phyloP scores from a whole-genome alignment of 371 early-diverging fungal species.

The Mucor velutinosus region DNA sequence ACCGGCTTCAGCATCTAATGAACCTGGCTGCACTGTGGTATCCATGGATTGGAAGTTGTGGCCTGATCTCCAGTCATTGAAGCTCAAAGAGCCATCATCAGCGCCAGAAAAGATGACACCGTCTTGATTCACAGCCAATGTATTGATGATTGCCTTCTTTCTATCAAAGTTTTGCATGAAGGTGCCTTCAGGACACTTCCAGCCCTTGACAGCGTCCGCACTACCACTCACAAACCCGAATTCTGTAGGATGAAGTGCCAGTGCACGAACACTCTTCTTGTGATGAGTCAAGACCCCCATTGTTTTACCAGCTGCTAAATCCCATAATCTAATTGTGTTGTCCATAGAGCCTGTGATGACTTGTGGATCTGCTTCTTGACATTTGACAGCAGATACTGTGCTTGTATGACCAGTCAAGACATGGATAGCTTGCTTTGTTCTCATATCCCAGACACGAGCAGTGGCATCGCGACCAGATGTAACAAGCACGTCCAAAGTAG shows the following conservation, averaged over 20 bases:
- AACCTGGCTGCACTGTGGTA: conserved; percentile 91
- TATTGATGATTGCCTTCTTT: conserved; percentile 89
- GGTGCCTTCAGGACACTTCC: conserved; percentile 93
- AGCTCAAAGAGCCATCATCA: conserved; percentile 95
- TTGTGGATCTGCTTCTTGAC: conserved; percentile 95
- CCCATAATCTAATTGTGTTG: conserved; percentile 92
- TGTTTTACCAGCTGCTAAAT: conserved; percentile 95
- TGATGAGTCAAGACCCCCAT: conserved; percentile 95
- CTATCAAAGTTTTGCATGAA: conserved; percentile 94
- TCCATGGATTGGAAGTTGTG: conserved; percentile 91
- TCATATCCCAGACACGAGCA: conserved; percentile 97
- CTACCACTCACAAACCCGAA: conserved; percentile 93
- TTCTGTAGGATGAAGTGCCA: conserved; percentile 90
- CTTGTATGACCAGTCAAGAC: conserved; percentile 87
- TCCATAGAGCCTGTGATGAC: conserved; percentile 95
- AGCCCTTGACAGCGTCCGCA: conserved; percentile 94
- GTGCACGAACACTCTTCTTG: conserved; percentile 93
- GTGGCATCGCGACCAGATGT: conserved; percentile 95
- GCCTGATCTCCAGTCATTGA: conserved; percentile 97
- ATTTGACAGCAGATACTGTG: conserved; percentile 86
- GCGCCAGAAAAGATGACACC: conserved; percentile 94
- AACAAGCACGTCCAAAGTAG: conserved; percentile 91
- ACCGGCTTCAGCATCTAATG: conserved; percentile 95
- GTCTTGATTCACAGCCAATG: conserved; percentile 86
- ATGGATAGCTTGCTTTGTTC: conserved; percentile 93